phyloP scores from a whole-genome alignment of 257 asterid genomes.

The Striga asiatica region DNA sequence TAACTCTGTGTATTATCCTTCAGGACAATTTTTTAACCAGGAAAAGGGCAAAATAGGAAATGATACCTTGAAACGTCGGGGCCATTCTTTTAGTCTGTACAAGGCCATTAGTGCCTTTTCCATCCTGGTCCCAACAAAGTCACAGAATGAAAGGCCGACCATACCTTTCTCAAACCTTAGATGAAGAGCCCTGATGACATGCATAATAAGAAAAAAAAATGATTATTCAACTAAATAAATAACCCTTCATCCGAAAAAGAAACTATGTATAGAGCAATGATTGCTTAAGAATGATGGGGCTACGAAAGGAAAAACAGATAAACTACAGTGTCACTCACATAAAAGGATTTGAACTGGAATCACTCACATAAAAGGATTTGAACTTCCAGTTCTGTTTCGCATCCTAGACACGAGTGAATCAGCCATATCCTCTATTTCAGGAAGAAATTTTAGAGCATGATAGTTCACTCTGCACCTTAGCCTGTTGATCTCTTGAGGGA shows the following conservation, averaged over 20 bases:
- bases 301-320: no score
- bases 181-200: conserved; percentile 97
- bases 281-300: no score
- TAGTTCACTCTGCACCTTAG: conserved; percentile 96
- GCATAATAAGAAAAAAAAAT: neutral
- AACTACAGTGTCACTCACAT: no score
- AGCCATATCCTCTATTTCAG: conserved; percentile 93
- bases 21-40: neutral
- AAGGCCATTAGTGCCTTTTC: conserved; percentile 92
- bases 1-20: no score
- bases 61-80: conserved; percentile 88
- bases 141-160: conserved; percentile 99
- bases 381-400: conserved; percentile 81
- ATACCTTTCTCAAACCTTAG: conserved; percentile 97
- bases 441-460: conserved; percentile 95
- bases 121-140: conserved; percentile 82
- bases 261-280: no score
- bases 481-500: conserved; percentile 92
- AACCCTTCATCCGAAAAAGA: conserved; percentile 5
- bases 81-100: conserved; percentile 96
- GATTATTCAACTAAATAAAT: neutral
- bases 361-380: conserved; percentile 91
- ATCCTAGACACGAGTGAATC: conserved; percentile 88
- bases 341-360: no score
- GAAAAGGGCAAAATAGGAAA: neutral